Base-by-base conservation (phyloP, 768 basidiomycete genomes). In the Pulveroboletus sp. region DNA sequence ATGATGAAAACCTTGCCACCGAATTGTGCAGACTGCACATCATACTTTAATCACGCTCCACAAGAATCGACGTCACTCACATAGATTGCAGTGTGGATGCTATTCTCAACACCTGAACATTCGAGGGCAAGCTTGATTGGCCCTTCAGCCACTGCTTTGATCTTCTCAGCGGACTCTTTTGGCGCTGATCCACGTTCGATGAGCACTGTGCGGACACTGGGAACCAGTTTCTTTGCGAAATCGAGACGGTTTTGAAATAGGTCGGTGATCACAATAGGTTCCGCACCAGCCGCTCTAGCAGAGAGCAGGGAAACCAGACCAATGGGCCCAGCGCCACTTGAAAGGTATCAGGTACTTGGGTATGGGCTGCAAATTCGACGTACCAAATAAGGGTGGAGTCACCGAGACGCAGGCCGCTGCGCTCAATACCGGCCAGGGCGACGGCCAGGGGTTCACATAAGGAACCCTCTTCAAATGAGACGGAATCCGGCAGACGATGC, bases 1-100 rank as follows among this genome's bases (percentile, higher is more conserved):
- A 85, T 83, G 51, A 85, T 79, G 63, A 85, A 84, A 22, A 85
- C 81, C 56, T 82, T 83, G 26, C 78, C 80, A 31, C 83, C 82
- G 48, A 84, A 85, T 58, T 75, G 72, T 59, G 76, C 70, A n/a
- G 82, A 81, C 80, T 84, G 54, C 16, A 19, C 17, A n/a, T 32
- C 16, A 13, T 41, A 20, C 31, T 38, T 30, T 29, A 5, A 10
- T 60, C 23, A 60, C 26, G 39, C 10, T 2, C 36, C 14, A 16
- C 22, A 12, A 32, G 10, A 7, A 26, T 20, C 1, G 23, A 39
- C 47, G 39, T 32, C 12, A 61, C 75, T 68, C 62, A 82, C 81
- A 50, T 79, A 73, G 35, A 81, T 67, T 22, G 81, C 82, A 9
- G 78, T 76, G 50, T 79, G 78, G 38, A 85, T 71, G 46, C 83